Conservation (phyloP, 2,329 filamentous ascomycete species). For the Cryphonectria nitschkei region DNA sequence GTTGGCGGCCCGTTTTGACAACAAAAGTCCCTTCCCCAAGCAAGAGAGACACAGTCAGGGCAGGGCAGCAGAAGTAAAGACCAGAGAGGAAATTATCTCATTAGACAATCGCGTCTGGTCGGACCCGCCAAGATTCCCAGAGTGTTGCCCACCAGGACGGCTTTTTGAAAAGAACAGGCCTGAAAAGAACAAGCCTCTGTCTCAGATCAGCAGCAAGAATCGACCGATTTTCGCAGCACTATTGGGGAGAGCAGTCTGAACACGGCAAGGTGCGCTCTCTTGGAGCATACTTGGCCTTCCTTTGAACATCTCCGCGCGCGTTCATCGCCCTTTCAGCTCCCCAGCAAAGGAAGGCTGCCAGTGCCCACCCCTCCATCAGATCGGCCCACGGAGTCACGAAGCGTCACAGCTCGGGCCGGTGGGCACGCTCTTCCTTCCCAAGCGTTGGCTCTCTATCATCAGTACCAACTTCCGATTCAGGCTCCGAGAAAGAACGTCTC, state of each 20-base stretch:
- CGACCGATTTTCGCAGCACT: conserved; percentile 6
- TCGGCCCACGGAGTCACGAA: conserved; percentile 10
- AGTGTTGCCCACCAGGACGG: not conserved
- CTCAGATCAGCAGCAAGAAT: conserved; percentile 24
- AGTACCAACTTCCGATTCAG: not conserved
- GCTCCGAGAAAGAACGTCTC: not conserved
- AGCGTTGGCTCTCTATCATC: not conserved
- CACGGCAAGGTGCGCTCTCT: conserved; percentile 17
- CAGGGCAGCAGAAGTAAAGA: conserved; percentile 12
- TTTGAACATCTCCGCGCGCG: not conserved
- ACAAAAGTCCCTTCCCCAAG: not conserved
- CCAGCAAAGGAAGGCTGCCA: not conserved
- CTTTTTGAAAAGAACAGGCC: conserved; percentile 18
- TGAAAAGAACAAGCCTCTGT: conserved; percentile 24
- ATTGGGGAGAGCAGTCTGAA: not conserved
- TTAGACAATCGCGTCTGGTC: conserved; percentile 26
- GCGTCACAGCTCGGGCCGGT: conserved; percentile 10
- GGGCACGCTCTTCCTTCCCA: not conserved
- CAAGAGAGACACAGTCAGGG: not conserved
- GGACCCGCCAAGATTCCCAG: conserved; percentile 23
- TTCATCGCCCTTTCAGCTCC: not conserved
- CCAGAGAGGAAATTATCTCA: conserved; percentile 23
- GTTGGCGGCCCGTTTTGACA: not conserved
- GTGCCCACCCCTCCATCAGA: not conserved
- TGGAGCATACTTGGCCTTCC: not conserved